phyloP scores from a whole-genome alignment of 345 rosid genomes.

The Salix suchowensis region DNA sequence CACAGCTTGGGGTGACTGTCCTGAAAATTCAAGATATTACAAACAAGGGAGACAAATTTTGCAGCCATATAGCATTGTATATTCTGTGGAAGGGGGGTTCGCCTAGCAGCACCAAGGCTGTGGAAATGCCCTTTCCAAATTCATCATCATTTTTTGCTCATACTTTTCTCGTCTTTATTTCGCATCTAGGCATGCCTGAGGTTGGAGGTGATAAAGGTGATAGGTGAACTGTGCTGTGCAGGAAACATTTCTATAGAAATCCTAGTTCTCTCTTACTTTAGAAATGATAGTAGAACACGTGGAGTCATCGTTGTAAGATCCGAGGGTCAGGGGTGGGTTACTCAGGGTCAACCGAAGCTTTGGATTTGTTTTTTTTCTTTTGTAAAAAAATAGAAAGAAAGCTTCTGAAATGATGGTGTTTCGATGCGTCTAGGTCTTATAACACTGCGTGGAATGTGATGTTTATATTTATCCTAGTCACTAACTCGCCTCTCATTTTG shows the following conservation, averaged over 20 bases:
- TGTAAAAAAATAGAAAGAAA: too few relatives aligned
- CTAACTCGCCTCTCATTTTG: too few relatives aligned
- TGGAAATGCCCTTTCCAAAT: not conserved
- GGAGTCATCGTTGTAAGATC: not conserved
- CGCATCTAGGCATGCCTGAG: not conserved
- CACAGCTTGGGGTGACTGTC: not conserved
- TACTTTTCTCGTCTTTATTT: not conserved
- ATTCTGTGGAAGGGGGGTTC: not conserved
- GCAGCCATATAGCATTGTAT: slow-evolving; percentile 20
- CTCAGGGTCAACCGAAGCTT: too few relatives aligned
- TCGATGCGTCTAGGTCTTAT: too few relatives aligned
- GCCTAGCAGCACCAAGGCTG: not conserved
- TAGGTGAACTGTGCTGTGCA: not conserved
- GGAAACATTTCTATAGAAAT: not conserved
- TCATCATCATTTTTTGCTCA: not conserved
- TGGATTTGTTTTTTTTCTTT: too few relatives aligned
- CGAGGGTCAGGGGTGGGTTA: too few relatives aligned
- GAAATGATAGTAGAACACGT: not conserved
- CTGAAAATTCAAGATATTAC: not conserved
- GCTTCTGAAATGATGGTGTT: too few relatives aligned
- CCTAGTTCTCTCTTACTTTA: not conserved
- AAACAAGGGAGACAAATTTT: slow-evolving; percentile 7
- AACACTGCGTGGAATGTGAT: too few relatives aligned
- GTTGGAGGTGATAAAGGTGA: not conserved
- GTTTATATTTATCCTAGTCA: too few relatives aligned